Conservation (phyloP, 345 rosid species). For the Geranium rotundifolium region DNA sequence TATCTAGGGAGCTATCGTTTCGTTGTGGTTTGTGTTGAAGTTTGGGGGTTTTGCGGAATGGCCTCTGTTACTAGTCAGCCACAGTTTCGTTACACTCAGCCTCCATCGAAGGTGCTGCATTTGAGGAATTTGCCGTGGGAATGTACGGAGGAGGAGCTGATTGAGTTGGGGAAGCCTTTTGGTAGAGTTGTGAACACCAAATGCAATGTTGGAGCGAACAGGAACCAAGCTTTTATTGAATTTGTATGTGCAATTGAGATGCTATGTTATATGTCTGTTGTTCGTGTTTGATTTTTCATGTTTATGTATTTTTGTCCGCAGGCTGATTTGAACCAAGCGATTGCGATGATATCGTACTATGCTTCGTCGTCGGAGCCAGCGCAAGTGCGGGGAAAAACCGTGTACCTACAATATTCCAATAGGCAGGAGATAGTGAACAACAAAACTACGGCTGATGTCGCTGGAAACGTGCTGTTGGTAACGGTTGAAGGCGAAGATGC, state of each 20-base stretch:
- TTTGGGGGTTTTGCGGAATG: slow-evolving; percentile 34
- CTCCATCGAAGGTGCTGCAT: slow-evolving; percentile 98
- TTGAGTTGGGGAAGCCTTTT: slow-evolving; percentile 96
- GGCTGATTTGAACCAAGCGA: slow-evolving; percentile 98
- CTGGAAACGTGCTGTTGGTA: slow-evolving; percentile 88
- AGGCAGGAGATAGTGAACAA: slow-evolving; percentile 97
- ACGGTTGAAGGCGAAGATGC: slow-evolving; percentile 94
- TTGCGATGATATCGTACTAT: slow-evolving; percentile 89
- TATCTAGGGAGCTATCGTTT: neutral
- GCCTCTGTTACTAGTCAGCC: slow-evolving; percentile 94
- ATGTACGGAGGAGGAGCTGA: slow-evolving; percentile 85
- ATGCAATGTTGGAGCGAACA: slow-evolving; percentile 98
- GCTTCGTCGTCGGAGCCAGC: slow-evolving; percentile 98
- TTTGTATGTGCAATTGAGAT: slow-evolving; percentile 46
- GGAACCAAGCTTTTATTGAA: slow-evolving; percentile 96
- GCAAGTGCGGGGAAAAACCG: slow-evolving; percentile 99
- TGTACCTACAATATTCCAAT: slow-evolving; percentile 93
- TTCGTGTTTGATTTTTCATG: neutral
- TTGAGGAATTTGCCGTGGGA: slow-evolving; percentile 99
- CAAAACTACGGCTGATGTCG: slow-evolving; percentile 95
- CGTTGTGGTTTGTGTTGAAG: slow-evolving; percentile 1
- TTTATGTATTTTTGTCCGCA: slow-evolving; percentile 10
- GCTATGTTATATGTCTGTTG: neutral
- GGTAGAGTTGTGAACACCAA: slow-evolving; percentile 92
- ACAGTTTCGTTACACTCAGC: slow-evolving; percentile 96